Base-by-base conservation (phyloP, 257 asterid genomes). In the Mentha longifolia region DNA sequence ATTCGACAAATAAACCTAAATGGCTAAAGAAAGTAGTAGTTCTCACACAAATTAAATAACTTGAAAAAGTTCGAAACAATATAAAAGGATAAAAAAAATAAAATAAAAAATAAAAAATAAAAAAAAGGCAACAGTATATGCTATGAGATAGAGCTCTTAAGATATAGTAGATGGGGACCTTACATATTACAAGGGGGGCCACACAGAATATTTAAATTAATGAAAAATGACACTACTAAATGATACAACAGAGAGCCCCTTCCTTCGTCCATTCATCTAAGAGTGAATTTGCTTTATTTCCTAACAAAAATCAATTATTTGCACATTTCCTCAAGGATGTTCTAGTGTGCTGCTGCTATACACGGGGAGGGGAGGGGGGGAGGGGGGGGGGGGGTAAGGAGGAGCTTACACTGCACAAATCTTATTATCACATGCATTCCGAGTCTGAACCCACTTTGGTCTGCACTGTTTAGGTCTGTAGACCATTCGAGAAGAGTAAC, bases 301-400 rank as follows among this genome's bases (percentile, higher is more conserved):
- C 65, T 80, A 60, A 55, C 72, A 35, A 71, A 80, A 69, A 68
- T 37, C 46, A 67, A 62, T 68, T 42, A 56, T 72, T 60, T 60
- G 73, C 74, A 79, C 76, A 67, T 71, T 66, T 64, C 74, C 59
- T 50, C 47, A 20, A 41, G 50, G 52, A 65, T 33, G 59, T 61
- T 58, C 45, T 37, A 43, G 35, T 37, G 57, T 57, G 77, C 69
- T 52, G 68, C 67, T 41, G 33, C 68, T 67, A 68, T 72, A 76
- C 76, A 80, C 67, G 61, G 37, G 61, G 60, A 77, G 55, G 1
- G 2, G 22, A 5, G 56, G 52, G 61, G 16, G n/a, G n/a, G n/a
- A 66, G 37, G 61, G 60, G 79, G 55, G 1, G 2, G 22, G 12
- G 56, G 52, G 61, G 16, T n/a, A 11, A 16, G 39, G 45, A 42